Percentiles rank a stretch among this genome's conserved stretches.
These are phyloP conservation scores for Durio zibethinus DNA, from an alignment of 345 rosid species.

Conservation along the genomic window DNA sequence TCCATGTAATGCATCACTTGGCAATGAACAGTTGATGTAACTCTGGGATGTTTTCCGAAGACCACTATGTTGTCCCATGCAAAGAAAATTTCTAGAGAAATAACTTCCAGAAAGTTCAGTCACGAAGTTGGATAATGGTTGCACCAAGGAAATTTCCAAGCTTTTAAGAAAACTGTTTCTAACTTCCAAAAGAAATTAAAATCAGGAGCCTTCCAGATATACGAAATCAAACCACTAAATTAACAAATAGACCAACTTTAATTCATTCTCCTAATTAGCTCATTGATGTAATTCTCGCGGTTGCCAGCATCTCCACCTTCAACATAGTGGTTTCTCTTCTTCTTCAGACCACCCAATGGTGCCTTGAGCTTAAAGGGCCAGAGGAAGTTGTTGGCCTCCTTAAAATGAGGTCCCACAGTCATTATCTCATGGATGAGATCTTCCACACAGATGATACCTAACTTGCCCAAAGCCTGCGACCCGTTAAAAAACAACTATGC, in stretches of 20 bases:
- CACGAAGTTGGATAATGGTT: neutral
- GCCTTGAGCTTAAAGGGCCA: slow-evolving; percentile 98
- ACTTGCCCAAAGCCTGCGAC: slow-evolving; percentile 62
- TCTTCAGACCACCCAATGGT: slow-evolving; percentile 76
- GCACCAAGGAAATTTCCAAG: neutral
- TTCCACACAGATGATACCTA: slow-evolving; percentile 71
- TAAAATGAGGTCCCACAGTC: slow-evolving; percentile 91
- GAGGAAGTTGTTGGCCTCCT: slow-evolving; percentile 82
- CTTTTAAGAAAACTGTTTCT: neutral
- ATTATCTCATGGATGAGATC: slow-evolving; percentile 84
- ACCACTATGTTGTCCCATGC: neutral
- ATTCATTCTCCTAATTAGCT: slow-evolving; percentile 84
- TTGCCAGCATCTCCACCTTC: slow-evolving; percentile 96
- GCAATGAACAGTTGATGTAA: too few relatives aligned
- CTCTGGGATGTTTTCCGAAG: neutral
- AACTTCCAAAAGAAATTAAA: neutral
- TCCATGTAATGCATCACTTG: neutral
- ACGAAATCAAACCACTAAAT: neutral
- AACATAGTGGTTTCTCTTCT: slow-evolving; percentile 91
- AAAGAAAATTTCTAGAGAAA: neutral
- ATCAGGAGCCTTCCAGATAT: neutral
- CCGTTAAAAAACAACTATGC: neutral
- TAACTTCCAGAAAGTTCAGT: neutral
- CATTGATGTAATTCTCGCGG: slow-evolving; percentile 73
- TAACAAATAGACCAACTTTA: slow-evolving; percentile 18